Conservation (phyloP, 805 yeast genomes). For the Cyberlindnera xishuangbannaensis region DNA sequence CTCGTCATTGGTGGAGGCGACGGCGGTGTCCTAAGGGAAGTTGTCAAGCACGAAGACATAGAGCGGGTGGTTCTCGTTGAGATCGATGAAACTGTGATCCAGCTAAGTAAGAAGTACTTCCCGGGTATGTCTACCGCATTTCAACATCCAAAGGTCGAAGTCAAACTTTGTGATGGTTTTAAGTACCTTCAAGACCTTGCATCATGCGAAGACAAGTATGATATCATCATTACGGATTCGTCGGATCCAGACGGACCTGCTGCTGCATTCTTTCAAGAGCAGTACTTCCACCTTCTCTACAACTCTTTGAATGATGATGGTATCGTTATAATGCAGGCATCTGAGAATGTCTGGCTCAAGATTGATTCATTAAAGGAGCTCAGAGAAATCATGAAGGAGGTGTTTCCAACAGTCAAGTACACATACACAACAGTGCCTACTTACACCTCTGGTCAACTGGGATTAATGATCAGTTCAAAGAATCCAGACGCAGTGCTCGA, state of each 20-base stretch:
- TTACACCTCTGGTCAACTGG: conserved; percentile 85
- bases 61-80: conserved; percentile 76
- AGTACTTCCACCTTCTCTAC: conserved; percentile 63
- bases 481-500: conserved; percentile 40
- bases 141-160: conserved; percentile 57
- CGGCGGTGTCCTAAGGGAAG: conserved; percentile 90
- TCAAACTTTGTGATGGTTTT: conserved; percentile 79
- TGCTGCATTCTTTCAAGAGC: conserved; percentile 74
- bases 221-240: conserved; percentile 85
- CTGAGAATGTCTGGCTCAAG: conserved; percentile 72
- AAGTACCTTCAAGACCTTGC: conserved; percentile 49
- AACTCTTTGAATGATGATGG: conserved; percentile 58
- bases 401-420: conserved; percentile 58
- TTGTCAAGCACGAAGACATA: conserved; percentile 64
- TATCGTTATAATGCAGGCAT: conserved; percentile 67
- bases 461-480: conserved; percentile 67
- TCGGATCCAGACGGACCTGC: conserved; percentile 98
- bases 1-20: conserved; percentile 95
- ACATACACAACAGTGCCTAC: conserved; percentile 82
- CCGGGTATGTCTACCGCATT: conserved; percentile 71
- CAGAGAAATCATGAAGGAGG: conserved; percentile 41
- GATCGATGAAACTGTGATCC: conserved; percentile 79
- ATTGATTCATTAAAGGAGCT: conserved; percentile 45
- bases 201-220: conserved; percentile 46
- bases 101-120: conserved; percentile 61